Conservation (phyloP, 1,284 basidiomycete genomes). For the Trichosporon coremiiforme region DNA sequence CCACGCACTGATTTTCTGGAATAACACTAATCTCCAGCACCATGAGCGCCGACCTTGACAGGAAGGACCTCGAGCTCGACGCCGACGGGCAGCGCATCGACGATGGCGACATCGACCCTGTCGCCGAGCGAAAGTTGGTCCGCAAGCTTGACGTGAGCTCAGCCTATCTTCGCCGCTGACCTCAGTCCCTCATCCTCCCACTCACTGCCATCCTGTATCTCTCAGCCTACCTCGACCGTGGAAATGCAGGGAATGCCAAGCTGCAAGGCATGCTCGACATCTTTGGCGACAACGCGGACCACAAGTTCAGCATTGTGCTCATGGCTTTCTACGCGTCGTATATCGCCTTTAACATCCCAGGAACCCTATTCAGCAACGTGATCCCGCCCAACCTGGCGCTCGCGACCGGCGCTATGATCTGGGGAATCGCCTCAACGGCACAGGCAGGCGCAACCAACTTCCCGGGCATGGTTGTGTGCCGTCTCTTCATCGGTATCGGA, state of each 20-base stretch:
- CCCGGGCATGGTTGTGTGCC: conserved; percentile 41
- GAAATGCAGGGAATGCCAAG: conserved; percentile 42
- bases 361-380: conserved; percentile 44
- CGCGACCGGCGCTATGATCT: conserved; percentile 39
- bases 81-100: background rate
- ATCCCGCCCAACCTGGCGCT: conserved; percentile 33
- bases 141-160: conserved; percentile 4
- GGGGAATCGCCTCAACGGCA: conserved; percentile 44
- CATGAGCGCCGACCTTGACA: background rate
- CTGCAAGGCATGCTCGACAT: conserved; percentile 42
- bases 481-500: conserved; percentile 51
- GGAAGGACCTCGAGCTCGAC: background rate
- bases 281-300: conserved; percentile 38
- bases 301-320: conserved; percentile 45
- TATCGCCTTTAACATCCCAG: conserved; percentile 44
- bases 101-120: background rate
- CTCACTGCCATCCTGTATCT: conserved; percentile 27
- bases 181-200: conserved; percentile 20
- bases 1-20: background rate
- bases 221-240: conserved; percentile 33
- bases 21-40: background rate
- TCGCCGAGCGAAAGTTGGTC: background rate
- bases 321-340: conserved; percentile 46
- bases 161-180: background rate
- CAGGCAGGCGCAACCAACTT: conserved; percentile 42